Conservation (phyloP, 768 basidiomycete genomes). For the Cyathus striatus region DNA sequence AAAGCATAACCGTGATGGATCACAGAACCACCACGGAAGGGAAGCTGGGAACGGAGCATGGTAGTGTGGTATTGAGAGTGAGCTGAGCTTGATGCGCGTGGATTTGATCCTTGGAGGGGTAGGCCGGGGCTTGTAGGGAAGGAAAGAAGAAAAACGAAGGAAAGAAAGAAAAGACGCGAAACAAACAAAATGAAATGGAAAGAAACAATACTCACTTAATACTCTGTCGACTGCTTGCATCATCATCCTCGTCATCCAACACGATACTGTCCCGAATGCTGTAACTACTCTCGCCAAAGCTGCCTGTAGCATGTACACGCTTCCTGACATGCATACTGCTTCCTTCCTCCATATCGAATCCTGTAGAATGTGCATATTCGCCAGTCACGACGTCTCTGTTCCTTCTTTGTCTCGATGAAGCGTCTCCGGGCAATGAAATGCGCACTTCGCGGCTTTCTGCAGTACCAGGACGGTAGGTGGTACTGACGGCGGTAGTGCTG, state of each 20-base stretch:
- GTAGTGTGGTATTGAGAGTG: no score
- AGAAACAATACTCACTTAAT: conserved; percentile 27
- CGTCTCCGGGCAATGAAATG: conserved; percentile 10
- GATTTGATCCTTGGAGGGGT: no score
- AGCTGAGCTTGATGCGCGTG: not conserved
- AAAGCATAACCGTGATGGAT: no score
- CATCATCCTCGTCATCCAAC: conserved; percentile 32
- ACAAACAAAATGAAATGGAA: conserved; percentile 3
- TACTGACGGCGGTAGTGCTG: not conserved
- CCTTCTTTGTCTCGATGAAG: not conserved
- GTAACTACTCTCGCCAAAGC: not conserved
- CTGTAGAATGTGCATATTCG: no score
- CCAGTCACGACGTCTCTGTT: no score
- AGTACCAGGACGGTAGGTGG: not conserved
- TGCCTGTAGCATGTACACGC: not conserved
- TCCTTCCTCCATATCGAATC: not conserved
- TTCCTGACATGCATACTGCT: not conserved
- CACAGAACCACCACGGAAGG: no score
- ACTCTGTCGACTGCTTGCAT: conserved; percentile 25
- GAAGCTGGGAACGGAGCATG: no score
- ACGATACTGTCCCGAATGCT: conserved; percentile 21
- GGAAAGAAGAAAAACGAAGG: conserved; percentile 2
- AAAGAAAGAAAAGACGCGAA: conserved; percentile 6
- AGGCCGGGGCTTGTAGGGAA: not conserved
- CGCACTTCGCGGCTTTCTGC: not conserved